phyloP scores from a whole-genome alignment of 2,329 filamentous ascomycete species.

The Colletotrichum tamarilloi region DNA sequence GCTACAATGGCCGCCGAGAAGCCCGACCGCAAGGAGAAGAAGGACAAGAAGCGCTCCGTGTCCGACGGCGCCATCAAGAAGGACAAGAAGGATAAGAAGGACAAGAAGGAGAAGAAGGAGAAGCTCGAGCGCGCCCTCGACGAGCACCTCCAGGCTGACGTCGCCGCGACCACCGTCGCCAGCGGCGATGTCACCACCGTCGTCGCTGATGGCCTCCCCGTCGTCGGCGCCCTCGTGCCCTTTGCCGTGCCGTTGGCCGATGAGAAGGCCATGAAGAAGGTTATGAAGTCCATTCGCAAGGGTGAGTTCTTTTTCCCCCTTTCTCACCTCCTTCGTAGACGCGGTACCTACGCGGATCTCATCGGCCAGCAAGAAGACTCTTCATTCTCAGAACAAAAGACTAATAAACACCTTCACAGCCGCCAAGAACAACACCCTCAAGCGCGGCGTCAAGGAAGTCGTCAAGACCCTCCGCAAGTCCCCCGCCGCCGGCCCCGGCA shows the following conservation, averaged over 20 bases:
- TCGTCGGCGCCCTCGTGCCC: constrained; percentile 76
- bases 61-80: constrained; percentile 40
- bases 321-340: background rate
- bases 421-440: constrained; percentile 93
- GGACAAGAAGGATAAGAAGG: constrained; percentile 68
- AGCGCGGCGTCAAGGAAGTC: constrained; percentile 98
- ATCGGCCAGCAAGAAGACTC: too few relatives aligned
- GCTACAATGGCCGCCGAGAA: constrained; percentile 59
- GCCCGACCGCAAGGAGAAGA: constrained; percentile 59
- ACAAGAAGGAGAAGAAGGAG: constrained; percentile 70
- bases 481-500: constrained; percentile 72
- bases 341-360: too few relatives aligned
- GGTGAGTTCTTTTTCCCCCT: constrained; percentile 52
- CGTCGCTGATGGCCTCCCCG: constrained; percentile 48
- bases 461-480: constrained; percentile 98
- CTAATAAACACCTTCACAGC: constrained; percentile 63
- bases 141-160: constrained; percentile 70
- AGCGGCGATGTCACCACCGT: constrained; percentile 49
- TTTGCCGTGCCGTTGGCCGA: constrained; percentile 86
- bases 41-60: constrained; percentile 45
- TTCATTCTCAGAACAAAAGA: constrained; percentile 1
- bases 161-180: constrained; percentile 55
- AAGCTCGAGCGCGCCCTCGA: constrained; percentile 75
- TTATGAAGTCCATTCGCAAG: constrained; percentile 67
- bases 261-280: constrained; percentile 78